These are phyloP conservation scores for Cladosporium cucumerinum DNA, from an alignment of 2,329 filamentous ascomycete genomes.

Conservation along the genomic window DNA sequence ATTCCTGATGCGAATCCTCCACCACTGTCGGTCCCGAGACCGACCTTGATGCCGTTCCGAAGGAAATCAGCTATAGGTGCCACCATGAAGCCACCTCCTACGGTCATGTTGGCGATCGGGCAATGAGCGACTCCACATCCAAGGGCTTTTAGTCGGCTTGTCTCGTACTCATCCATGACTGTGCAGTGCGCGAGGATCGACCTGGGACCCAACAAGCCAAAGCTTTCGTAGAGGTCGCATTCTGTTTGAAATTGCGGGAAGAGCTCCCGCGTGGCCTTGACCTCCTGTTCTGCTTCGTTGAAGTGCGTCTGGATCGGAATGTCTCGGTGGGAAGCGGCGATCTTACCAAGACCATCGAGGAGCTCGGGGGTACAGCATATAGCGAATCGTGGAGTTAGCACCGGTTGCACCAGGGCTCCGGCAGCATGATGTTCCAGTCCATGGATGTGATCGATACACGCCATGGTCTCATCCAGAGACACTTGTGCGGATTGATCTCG, in stretches of 20 bases:
- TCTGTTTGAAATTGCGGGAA: conserved; percentile 48
- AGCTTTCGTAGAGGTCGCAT: conserved; percentile 57
- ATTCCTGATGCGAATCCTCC: conserved; percentile 62
- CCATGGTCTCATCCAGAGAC: conserved; percentile 23
- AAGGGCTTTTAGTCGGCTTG: conserved; percentile 44
- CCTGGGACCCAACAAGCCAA: conserved; percentile 52
- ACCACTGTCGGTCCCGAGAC: conserved; percentile 62
- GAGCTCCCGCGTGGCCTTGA: conserved; percentile 51
- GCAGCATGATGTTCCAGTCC: conserved; percentile 18
- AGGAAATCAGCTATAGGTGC: conserved; percentile 56
- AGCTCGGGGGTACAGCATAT: conserved; percentile 57
- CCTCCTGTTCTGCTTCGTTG: conserved; percentile 62
- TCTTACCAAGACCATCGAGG: conserved; percentile 53
- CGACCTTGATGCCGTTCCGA: conserved; percentile 59
- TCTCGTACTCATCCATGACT: conserved; percentile 57
- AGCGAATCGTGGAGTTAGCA: conserved; percentile 51
- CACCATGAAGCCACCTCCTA: conserved; percentile 54
- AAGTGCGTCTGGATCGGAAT: conserved; percentile 65
- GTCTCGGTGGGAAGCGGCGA: conserved; percentile 46
- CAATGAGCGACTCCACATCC: conserved; percentile 62
- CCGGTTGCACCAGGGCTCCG: conserved; percentile 29
- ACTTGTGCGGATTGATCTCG: conserved; percentile 14
- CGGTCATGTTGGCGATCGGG: conserved; percentile 62
- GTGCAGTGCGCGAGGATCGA: conserved; percentile 67
- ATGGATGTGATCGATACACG: conserved; percentile 30